A percentile compares a stretch with the other conserved stretches of the same genome.
Conservation (phyloP, 495 filamentous ascomycete genomes). For the Penicilliopsis zonata region DNA sequence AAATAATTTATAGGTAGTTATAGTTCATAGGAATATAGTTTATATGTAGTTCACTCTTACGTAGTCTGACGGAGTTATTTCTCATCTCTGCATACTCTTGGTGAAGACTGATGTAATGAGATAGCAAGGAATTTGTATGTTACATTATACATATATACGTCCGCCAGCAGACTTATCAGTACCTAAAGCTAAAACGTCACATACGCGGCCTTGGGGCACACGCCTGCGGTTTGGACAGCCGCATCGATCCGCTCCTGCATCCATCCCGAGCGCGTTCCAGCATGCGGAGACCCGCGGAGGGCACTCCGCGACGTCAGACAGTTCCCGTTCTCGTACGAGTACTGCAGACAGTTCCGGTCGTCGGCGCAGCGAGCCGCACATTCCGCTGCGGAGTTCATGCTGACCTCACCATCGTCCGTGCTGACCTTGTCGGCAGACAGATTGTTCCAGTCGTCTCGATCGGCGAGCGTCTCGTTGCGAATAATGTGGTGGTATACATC, state of each 20-base stretch:
- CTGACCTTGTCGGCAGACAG: conserved; percentile 11
- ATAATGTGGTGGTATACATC: conserved; percentile 21
- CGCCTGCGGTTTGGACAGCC: conserved; percentile 13
- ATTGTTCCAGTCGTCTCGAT: conserved; percentile 22
- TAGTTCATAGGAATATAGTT: no score
- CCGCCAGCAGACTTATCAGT: no score
- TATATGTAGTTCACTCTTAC: no score
- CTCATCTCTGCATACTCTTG: no score
- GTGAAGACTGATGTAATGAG: not conserved
- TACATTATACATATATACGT: no score
- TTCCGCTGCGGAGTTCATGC: conserved; percentile 12
- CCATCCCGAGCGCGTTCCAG: conserved; percentile 20
- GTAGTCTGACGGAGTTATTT: no score
- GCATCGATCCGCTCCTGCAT: conserved; percentile 14
- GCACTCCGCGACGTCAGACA: conserved; percentile 20
- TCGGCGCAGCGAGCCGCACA: conserved; percentile 26
- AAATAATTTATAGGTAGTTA: no score
- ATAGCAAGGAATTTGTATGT: not conserved
- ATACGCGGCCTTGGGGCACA: conserved; percentile 17
- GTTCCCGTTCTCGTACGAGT: conserved; percentile 19
- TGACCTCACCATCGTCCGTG: conserved; percentile 11
- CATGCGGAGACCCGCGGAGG: conserved; percentile 11
- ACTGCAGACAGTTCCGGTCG: conserved; percentile 29
- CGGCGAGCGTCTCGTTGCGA: conserved; percentile 8
- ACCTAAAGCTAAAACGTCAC: no score